A percentile compares a stretch with the other conserved stretches of the same genome.
These are phyloP conservation scores for Fusarium sp. DNA, from an alignment of 2,329 filamentous ascomycete species.

Conservation along the genomic window DNA sequence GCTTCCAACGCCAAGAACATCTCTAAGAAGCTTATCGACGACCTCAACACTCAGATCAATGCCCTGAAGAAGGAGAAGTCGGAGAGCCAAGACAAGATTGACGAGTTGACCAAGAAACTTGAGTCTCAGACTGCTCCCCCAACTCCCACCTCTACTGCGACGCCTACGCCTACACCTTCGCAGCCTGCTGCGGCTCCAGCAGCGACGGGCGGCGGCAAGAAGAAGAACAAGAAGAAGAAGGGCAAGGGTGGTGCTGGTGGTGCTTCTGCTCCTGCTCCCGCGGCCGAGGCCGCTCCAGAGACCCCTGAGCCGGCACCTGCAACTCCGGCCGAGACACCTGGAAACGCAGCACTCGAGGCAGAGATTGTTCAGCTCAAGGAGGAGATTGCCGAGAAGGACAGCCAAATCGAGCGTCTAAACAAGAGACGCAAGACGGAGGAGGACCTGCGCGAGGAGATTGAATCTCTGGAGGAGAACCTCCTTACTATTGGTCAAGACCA, in stretches of 20 bases:
- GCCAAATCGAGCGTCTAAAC: constrained; percentile 77
- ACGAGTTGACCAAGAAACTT: constrained; percentile 60
- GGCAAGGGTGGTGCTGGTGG: constrained; percentile 74
- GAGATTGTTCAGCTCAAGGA: constrained; percentile 65
- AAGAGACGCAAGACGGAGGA: constrained; percentile 81
- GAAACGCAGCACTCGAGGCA: constrained; percentile 57
- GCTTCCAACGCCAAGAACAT: constrained; percentile 54
- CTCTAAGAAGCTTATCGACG: constrained; percentile 57
- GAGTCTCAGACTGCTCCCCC: constrained; percentile 42
- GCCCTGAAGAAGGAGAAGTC: constrained; percentile 50
- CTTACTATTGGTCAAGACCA: constrained; percentile 84
- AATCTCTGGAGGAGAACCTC: constrained; percentile 83
- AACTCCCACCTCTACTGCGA: constrained; percentile 31
- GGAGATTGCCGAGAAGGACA: constrained; percentile 74
- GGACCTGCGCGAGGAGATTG: constrained; percentile 85
- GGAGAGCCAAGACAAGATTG: constrained; percentile 50
- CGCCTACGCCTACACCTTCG: constrained; percentile 41
- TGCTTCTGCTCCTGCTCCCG: constrained; percentile 49
- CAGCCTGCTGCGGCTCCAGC: constrained; percentile 44
- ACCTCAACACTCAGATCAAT: constrained; percentile 54
- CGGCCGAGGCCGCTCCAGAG: constrained; percentile 52
- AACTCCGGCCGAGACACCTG: constrained; percentile 44
- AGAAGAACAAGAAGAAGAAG: constrained; percentile 93
- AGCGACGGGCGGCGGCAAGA: constrained; percentile 51
- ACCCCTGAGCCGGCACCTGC: constrained; percentile 52